Percentiles rank a stretch among this genome's conserved stretches.
Conservation (phyloP, 2,329 filamentous ascomycete genomes). For the Graphilbum fragrans region DNA sequence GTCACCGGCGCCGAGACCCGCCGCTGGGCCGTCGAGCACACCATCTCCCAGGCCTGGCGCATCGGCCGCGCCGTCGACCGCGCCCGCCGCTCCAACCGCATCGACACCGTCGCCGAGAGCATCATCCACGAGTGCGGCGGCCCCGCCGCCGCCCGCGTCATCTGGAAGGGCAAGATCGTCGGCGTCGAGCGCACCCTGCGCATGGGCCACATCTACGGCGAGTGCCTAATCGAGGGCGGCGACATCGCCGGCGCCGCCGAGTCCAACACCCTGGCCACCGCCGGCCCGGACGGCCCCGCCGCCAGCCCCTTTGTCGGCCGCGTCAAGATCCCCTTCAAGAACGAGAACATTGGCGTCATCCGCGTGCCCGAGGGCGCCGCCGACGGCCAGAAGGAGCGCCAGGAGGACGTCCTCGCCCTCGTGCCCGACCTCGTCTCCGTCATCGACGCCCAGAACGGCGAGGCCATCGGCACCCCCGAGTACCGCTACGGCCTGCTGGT, state of each 20-base stretch:
- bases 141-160: slow-evolving; percentile 34
- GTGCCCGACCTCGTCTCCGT: slow-evolving; percentile 35
- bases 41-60: slow-evolving; percentile 40
- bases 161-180: slow-evolving; percentile 55
- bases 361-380: slow-evolving; percentile 12
- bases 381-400: slow-evolving; percentile 12
- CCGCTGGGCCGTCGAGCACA: slow-evolving; percentile 38
- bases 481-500: slow-evolving; percentile 38
- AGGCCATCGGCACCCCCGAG: slow-evolving; percentile 38
- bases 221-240: slow-evolving; percentile 40
- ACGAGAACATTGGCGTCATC: slow-evolving; percentile 57
- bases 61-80: slow-evolving; percentile 48
- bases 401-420: slow-evolving; percentile 30
- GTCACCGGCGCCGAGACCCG: slow-evolving; percentile 35
- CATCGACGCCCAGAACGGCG: slow-evolving; percentile 32
- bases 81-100: slow-evolving; percentile 33
- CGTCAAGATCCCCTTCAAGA: slow-evolving; percentile 60
- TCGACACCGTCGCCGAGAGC: slow-evolving; percentile 41
- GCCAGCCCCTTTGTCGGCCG: slow-evolving; percentile 24
- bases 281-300: not conserved
- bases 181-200: slow-evolving; percentile 43
- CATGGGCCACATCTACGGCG: slow-evolving; percentile 47
- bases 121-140: slow-evolving; percentile 49
- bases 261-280: not conserved
- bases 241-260: slow-evolving; percentile 18